These are phyloP conservation scores for Nemania serpens DNA, from an alignment of 2,329 filamentous ascomycete genomes.

Conservation along the genomic window DNA sequence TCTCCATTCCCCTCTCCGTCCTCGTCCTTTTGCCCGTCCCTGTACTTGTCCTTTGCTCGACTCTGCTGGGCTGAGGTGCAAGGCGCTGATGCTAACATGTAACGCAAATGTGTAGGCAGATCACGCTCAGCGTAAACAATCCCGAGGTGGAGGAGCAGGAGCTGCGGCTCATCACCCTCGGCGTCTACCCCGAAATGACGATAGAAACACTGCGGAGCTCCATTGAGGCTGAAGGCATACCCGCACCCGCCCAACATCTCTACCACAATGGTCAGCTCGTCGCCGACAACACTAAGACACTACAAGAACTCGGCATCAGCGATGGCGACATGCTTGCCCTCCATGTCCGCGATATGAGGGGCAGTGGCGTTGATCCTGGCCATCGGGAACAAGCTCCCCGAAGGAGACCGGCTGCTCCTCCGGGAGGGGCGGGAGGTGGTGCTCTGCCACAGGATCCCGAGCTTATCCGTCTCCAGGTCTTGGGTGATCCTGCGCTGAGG, in stretches of 20 bases:
- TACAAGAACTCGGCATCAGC: slow-evolving; percentile 77
- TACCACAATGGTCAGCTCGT: slow-evolving; percentile 89
- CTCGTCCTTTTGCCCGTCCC: too few species aligned
- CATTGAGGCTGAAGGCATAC: slow-evolving; percentile 81
- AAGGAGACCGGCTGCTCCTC: slow-evolving; percentile 33
- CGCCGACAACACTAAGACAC: slow-evolving; percentile 75
- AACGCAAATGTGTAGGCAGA: slow-evolving; percentile 59
- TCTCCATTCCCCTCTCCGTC: neutral
- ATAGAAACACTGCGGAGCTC: slow-evolving; percentile 84
- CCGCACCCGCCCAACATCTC: slow-evolving; percentile 75
- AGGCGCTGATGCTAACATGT: slow-evolving; percentile 12
- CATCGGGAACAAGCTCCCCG: slow-evolving; percentile 45
- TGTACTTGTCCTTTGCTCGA: too few species aligned
- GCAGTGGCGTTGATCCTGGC: slow-evolving; percentile 46
- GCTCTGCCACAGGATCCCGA: slow-evolving; percentile 69
- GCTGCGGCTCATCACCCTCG: slow-evolving; percentile 65
- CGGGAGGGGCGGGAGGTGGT: slow-evolving; percentile 10
- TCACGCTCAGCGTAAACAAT: slow-evolving; percentile 74
- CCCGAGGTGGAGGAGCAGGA: slow-evolving; percentile 67
- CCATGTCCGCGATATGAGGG: slow-evolving; percentile 69
- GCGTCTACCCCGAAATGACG: slow-evolving; percentile 72
- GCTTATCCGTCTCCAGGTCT: slow-evolving; percentile 77
- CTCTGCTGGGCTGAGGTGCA: too few species aligned
- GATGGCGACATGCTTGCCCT: slow-evolving; percentile 94
- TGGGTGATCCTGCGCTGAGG: slow-evolving; percentile 76